Conservation (phyloP, 2,329 filamentous ascomycete genomes). For the Curvularia verruculosa region DNA sequence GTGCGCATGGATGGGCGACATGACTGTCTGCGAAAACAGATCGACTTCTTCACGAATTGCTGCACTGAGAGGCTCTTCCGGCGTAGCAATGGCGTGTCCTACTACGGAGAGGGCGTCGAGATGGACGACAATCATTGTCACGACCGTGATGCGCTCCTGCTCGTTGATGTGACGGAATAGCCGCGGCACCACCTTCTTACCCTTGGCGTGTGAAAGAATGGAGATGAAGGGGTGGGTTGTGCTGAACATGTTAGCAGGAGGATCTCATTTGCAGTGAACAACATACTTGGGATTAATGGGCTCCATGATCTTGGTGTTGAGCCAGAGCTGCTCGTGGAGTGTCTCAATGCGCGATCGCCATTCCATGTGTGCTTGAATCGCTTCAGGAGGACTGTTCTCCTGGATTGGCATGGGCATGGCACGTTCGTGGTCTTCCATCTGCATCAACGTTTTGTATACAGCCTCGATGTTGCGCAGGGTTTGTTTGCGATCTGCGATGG, state of each 20-base stretch:
- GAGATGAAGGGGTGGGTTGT: conserved; percentile 89
- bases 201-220: conserved; percentile 91
- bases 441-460: conserved; percentile 87
- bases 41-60: conserved; percentile 90
- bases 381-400: conserved; percentile 68
- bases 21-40: conserved; percentile 83
- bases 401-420: conserved; percentile 72
- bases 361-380: conserved; percentile 75
- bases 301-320: conserved; percentile 87
- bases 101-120: conserved; percentile 92
- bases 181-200: conserved; percentile 92
- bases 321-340: conserved; percentile 85
- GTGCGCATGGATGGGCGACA: conserved; percentile 87
- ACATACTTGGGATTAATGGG: conserved; percentile 70
- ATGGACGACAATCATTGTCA: conserved; percentile 95
- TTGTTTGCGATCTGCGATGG: conserved; percentile 77
- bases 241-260: conserved; percentile 49
- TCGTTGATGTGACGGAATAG: conserved; percentile 93
- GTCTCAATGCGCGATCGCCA: conserved; percentile 74
- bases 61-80: conserved; percentile 70
- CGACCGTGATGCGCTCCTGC: conserved; percentile 89
- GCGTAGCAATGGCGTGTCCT: conserved; percentile 74
- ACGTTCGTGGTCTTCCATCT: conserved; percentile 90
- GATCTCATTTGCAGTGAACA: background rate
- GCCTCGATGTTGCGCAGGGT: conserved; percentile 85